phyloP scores from a whole-genome alignment of 2,329 filamentous ascomycete species.

The Aspergillus viridinutans region DNA sequence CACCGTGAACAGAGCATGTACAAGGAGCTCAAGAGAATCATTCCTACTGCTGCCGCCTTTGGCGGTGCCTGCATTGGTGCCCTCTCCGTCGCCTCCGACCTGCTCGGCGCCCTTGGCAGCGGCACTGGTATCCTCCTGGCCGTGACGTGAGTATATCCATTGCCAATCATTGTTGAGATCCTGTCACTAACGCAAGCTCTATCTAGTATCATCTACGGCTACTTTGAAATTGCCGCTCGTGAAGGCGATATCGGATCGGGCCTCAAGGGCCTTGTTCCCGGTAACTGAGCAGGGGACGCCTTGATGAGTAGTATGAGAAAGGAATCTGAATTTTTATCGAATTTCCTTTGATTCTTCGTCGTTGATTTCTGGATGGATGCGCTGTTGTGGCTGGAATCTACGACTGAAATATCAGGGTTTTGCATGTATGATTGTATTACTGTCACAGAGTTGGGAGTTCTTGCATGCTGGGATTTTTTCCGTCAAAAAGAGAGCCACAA shows the following conservation, averaged over 20 bases:
- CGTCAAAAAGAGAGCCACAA: conserved; percentile 14
- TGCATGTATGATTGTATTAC: conserved; percentile 15
- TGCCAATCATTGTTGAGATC: background rate
- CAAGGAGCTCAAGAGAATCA: conserved; percentile 99
- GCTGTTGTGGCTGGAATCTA: conserved; percentile 18
- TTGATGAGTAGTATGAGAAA: conserved; percentile 34
- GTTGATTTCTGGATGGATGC: conserved; percentile 25
- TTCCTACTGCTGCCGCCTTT: conserved; percentile 95
- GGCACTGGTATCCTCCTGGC: conserved; percentile 97
- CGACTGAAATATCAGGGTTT: background rate
- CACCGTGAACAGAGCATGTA: conserved; percentile 99
- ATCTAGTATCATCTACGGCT: conserved; percentile 91
- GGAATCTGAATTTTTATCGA: conserved; percentile 20
- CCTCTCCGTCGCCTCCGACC: conserved; percentile 89
- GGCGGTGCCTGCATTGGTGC: conserved; percentile 98
- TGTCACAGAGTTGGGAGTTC: conserved; percentile 8
- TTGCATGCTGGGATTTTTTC: conserved; percentile 1
- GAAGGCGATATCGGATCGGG: conserved; percentile 85
- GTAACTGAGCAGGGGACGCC: conserved; percentile 34
- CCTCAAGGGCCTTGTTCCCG: conserved; percentile 61
- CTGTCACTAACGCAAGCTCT: conserved; percentile 27
- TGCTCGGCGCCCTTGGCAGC: conserved; percentile 91
- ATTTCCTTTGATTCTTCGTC: conserved; percentile 22
- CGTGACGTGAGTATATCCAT: conserved; percentile 73
- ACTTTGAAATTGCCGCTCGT: conserved; percentile 99